Conservation (phyloP, 805 yeast species). For the Candida coquimbonensis region DNA sequence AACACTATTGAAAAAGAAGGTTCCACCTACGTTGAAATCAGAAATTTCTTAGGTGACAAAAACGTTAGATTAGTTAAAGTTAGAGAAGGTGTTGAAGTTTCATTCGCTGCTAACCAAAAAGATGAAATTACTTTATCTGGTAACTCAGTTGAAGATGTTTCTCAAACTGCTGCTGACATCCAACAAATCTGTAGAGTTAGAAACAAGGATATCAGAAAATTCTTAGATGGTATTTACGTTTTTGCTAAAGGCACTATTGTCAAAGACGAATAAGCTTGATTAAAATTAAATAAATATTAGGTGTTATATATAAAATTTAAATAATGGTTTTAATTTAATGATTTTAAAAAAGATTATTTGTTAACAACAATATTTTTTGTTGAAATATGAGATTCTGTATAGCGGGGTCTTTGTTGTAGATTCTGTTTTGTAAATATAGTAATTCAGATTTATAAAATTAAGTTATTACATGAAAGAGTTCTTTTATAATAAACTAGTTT, state of each 20-base stretch:
- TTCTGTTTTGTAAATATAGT: neutral
- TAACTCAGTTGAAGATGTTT: slow-evolving; percentile 95
- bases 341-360: slow-evolving; percentile 2
- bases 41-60: slow-evolving; percentile 99
- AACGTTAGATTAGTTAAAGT: slow-evolving; percentile 85
- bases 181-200: slow-evolving; percentile 98
- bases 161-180: slow-evolving; percentile 97
- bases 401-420: neutral
- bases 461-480: neutral
- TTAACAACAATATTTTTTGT: slow-evolving; percentile 10
- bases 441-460: neutral
- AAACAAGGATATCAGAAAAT: slow-evolving; percentile 99
- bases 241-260: slow-evolving; percentile 88
- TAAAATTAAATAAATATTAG: neutral
- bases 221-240: slow-evolving; percentile 99
- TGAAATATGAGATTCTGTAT: slow-evolving; percentile 3
- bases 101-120: slow-evolving; percentile 77
- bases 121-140: slow-evolving; percentile 92
- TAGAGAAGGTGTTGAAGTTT: slow-evolving; percentile 83
- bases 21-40: slow-evolving; percentile 76
- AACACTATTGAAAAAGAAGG: slow-evolving; percentile 81
- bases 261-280: slow-evolving; percentile 41
- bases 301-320: neutral
- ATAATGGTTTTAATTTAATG: slow-evolving; percentile 7
- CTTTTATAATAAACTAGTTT: slow-evolving; percentile 1